These are phyloP conservation scores for Corynespora cassiicola DNA, from an alignment of 2,329 filamentous ascomycete genomes.

Conservation along the genomic window DNA sequence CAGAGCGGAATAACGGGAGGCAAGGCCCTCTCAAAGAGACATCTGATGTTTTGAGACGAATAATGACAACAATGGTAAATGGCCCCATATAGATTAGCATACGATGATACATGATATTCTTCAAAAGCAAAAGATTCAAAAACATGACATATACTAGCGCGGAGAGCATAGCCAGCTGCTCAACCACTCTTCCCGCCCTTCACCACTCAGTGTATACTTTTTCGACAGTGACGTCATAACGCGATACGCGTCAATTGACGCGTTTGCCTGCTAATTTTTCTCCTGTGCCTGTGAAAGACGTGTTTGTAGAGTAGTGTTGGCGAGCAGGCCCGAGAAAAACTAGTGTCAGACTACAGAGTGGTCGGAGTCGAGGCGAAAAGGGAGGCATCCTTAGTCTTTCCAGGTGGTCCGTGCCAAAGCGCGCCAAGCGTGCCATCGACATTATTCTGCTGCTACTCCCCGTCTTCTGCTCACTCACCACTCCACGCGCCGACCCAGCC, in stretches of 20 bases:
- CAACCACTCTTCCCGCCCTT: no score
- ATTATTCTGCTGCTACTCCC: slow-evolving; percentile 16
- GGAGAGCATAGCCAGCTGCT: no score
- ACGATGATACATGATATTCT: no score
- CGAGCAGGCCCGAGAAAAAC: background rate
- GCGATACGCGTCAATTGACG: slow-evolving; percentile 1
- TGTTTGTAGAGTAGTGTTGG: background rate
- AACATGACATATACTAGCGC: no score
- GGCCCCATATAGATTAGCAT: no score
- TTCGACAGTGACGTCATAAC: slow-evolving; percentile 12
- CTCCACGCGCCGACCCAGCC: slow-evolving; percentile 10
- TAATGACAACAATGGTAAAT: no score
- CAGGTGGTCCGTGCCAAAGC: slow-evolving; percentile 4
- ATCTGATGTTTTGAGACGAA: no score
- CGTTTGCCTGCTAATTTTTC: slow-evolving; percentile 2
- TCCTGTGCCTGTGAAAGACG: no score
- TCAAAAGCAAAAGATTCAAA: no score
- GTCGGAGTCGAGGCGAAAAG: slow-evolving; percentile 2
- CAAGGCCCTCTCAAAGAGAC: slow-evolving; percentile 44
- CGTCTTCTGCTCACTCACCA: slow-evolving; percentile 14
- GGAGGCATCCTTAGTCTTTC: slow-evolving; percentile 1
- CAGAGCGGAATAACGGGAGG: slow-evolving; percentile 48
- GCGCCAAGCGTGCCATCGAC: slow-evolving; percentile 14
- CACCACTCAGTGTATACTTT: no score
- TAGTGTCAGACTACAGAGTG: no score